Evolutionary conservation across 495 filamentous ascomycete genomes (phyloP), one percentile per base, ranked within the genome.

Genomic region (Hypoxylon trugodes): DNA sequence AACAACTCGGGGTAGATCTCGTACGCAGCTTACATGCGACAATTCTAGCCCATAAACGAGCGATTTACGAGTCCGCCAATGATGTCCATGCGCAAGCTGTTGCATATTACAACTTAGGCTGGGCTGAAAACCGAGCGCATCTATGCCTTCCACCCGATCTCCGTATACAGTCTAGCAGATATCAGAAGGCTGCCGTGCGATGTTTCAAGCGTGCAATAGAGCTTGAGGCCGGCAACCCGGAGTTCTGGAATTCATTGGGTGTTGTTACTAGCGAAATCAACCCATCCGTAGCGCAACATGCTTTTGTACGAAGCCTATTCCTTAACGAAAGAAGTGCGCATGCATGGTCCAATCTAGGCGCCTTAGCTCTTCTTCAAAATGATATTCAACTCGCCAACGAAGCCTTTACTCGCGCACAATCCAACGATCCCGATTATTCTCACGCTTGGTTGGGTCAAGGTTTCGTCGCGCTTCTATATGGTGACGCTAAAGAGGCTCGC

Each of bases 191-290:
- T 18, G 83, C 94, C 18, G 88, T 98, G 48, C 85, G 89, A 22
- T 96, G 93, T 73, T 99, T 99, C 85, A 99, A 98, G 76, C 83
- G 91, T 47, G 90, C 96, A 3, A 98, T 99, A 69, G 96, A 98
- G 74, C 77, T 97, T 1, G 95, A 99, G 72, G 89, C 96, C 5
- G 90, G 93, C 24, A 99, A 98, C 69, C 79, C 93, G 0, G 95
- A 99, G 67, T 99, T 98, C 74, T 99, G 95, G 95, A 97, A 97
- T 72, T 86, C 95, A 2, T 84, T 99, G 16, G 95, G 94, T 16
- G 92, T 97, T 5, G 90, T 90, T 12, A 98, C 95, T 1, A 90
- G 89, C 37, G 83, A 80, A 32, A 79, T 96, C 67, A 97, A 91
- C 69, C 89, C 92, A 0, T 89, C 89, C 55, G 90, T 98, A 1